Percentiles rank a stretch among this genome's conserved stretches.
Conservation (phyloP, 192 early-diverging fungal genomes). For the Backusella sp. region DNA sequence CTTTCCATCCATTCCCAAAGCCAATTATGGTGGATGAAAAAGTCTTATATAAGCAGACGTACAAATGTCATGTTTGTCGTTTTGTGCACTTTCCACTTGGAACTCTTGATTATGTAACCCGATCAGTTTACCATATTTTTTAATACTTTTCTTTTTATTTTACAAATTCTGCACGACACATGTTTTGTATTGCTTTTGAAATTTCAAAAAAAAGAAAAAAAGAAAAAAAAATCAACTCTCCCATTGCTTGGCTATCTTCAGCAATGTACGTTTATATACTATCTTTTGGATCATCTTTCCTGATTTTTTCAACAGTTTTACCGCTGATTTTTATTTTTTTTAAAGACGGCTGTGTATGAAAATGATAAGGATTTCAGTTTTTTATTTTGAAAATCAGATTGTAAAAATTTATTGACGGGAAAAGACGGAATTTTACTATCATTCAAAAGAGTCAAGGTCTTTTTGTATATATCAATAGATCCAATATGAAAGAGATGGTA, state of each 20-base stretch:
- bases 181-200: background rate
- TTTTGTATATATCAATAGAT: background rate
- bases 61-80: background rate
- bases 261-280: background rate
- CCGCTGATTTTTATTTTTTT: background rate
- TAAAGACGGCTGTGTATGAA: background rate
- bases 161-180: background rate
- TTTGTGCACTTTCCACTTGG: background rate
- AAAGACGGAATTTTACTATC: background rate
- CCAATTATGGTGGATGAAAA: background rate
- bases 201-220: background rate
- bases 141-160: background rate
- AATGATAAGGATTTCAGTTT: background rate
- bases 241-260: too few relatives aligned
- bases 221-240: too few relatives aligned
- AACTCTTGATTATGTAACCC: background rate
- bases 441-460: background rate
- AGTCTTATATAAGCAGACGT: background rate
- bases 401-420: background rate
- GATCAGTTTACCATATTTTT: background rate
- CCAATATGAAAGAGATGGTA: background rate
- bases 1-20: background rate
- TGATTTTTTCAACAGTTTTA: background rate
- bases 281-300: background rate
- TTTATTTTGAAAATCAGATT: background rate